Evolutionary conservation across 371 early-diverging fungal species (phyloP), one percentile per base, ranked within the genome.

Genomic region (Mortierella sp.): DNA sequence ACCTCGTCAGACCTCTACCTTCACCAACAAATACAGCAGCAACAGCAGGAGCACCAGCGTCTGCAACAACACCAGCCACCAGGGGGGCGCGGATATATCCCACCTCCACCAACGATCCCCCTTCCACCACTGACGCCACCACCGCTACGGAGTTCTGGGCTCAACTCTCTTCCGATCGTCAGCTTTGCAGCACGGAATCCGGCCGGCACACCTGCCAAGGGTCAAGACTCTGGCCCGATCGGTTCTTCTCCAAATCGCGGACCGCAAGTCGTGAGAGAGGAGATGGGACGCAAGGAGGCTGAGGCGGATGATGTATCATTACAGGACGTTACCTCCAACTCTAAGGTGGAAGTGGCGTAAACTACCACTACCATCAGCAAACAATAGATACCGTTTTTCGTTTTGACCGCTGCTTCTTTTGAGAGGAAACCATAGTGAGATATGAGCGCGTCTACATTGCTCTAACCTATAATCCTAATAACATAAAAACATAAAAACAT

Each of bases 181-280:
- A 38, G 18, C 29, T 24, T 18, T 48, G 32, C 51, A 5, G 21
- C 73, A 21, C 73, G 49, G 46, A 51, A n/a, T 35, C 49, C 38
- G 8, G 51, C 29, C 4, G 55, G 21, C 51, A 70, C 51, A n/a
- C 51, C 65, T 46, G 75, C 71, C 6, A 32, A 21, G n/a, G 41
- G 56, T 12, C 65, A 70, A 29, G 48, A 43, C 18, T 74, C 77
- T 14, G 54, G 63, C 5, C 41, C 54, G 1, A 1, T 63, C 11
- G 65, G 75, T 4, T 72, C 76, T 18, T 83, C 83, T 0, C 83
- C 83, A 12, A 76, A 74, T 18, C 79, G 83, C 2, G 83, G 76
- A 5, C 83, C 83, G 7, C 83, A 83, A 58, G 76, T 70, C 10
- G 76, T 79, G 18, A 75, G 79, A 77, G 32, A 63, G 43, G 76